A percentile compares a stretch with the other conserved stretches of the same genome.
Conservation (phyloP, 805 yeast species). For the Wickerhamiella azymoides region DNA sequence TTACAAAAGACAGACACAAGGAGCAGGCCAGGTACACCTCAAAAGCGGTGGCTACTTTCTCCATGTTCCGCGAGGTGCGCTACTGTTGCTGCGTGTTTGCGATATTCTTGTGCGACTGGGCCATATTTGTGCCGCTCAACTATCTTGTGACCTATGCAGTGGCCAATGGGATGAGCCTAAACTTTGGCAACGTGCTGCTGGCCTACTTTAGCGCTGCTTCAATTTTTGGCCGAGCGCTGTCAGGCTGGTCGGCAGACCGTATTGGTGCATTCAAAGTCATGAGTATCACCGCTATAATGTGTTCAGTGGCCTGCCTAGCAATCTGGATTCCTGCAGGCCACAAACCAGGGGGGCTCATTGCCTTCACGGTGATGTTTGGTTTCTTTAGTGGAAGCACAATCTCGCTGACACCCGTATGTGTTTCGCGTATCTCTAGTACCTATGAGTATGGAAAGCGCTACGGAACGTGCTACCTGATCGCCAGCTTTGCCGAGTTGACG, state of each 20-base stretch:
- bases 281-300: constrained; percentile 33
- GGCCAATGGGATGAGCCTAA: constrained; percentile 29
- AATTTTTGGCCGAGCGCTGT: constrained; percentile 40
- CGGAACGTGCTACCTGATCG: constrained; percentile 47
- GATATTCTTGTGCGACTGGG: constrained; percentile 33
- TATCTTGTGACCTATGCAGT: constrained; percentile 47
- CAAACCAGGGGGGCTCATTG: constrained; percentile 34
- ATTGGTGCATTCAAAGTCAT: constrained; percentile 46
- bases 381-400: constrained; percentile 43
- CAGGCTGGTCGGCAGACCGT: constrained; percentile 41
- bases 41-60: constrained; percentile 21
- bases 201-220: constrained; percentile 34
- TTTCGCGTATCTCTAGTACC: constrained; percentile 48
- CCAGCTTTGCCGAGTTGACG: constrained; percentile 26
- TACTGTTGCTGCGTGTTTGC: constrained; percentile 23
- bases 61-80: constrained; percentile 20
- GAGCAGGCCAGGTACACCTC: constrained; percentile 12
- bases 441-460: constrained; percentile 54
- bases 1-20: constrained; percentile 28
- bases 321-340: constrained; percentile 49
- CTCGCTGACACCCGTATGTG: constrained; percentile 53
- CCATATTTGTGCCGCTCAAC: constrained; percentile 38
- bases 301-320: constrained; percentile 35
- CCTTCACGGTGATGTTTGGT: constrained; percentile 32
- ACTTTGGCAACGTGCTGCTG: constrained; percentile 28